phyloP scores from a whole-genome alignment of 2,329 filamentous ascomycete genomes.

The Leptographium procerum region DNA sequence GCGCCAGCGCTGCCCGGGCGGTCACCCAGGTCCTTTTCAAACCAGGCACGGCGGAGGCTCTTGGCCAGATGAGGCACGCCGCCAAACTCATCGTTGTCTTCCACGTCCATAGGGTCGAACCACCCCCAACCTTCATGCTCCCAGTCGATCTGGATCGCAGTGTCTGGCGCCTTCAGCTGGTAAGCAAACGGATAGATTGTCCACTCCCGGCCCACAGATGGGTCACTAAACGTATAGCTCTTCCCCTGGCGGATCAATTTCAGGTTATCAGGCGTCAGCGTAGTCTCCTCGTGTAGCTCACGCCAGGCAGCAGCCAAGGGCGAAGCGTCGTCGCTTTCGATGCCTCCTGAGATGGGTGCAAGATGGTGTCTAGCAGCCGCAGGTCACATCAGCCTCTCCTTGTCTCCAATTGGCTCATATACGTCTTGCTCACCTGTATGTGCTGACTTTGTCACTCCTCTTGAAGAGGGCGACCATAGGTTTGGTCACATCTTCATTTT shows the following conservation, averaged over 20 bases:
- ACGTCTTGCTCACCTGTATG: constrained; percentile 40
- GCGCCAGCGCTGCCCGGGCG: constrained; percentile 25
- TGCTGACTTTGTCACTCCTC: constrained; percentile 45
- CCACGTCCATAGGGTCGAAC: constrained; percentile 40
- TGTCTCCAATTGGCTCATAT: neutral
- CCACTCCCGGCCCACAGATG: constrained; percentile 44
- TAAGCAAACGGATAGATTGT: constrained; percentile 53
- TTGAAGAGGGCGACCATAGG: constrained; percentile 49
- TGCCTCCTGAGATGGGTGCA: constrained; percentile 50
- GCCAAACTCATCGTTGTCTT: constrained; percentile 31
- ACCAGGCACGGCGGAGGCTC: constrained; percentile 48
- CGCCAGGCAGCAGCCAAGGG: constrained; percentile 48
- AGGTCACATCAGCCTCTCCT: constrained; percentile 4
- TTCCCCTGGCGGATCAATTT: constrained; percentile 45
- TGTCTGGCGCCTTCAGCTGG: constrained; percentile 31
- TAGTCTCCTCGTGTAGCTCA: constrained; percentile 52
- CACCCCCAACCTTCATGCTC: constrained; percentile 50
- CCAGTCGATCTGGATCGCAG: constrained; percentile 45
- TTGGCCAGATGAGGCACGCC: constrained; percentile 47
- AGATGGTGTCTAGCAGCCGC: constrained; percentile 34
- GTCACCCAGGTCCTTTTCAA: constrained; percentile 38
- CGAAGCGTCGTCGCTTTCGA: constrained; percentile 39
- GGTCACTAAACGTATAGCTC: constrained; percentile 44
- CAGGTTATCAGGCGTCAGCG: constrained; percentile 33
- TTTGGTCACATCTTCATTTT: constrained; percentile 19